Base-by-base conservation (phyloP, 257 asterid species). In the Oldenlandia corymbosa region DNA sequence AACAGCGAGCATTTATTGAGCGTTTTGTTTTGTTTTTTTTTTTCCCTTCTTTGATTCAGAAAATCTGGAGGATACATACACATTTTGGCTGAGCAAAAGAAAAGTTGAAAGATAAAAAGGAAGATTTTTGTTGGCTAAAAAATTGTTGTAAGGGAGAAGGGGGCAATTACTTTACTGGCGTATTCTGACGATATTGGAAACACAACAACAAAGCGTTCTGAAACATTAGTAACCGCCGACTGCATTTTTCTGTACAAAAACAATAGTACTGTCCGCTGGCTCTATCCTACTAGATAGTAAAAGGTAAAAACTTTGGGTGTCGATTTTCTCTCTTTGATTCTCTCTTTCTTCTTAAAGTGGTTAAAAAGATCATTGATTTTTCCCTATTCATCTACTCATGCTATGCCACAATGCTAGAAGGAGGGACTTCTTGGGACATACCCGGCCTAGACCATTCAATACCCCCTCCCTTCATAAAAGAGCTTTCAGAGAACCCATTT, bases 111-210 rank as follows among this genome's bases (percentile, higher is more conserved):
- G 18, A 47, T n/a, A 26, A 11, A 26, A 12, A 52, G 34, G 32
- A 0, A 42, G 46, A 54, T 45, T 36, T 31, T 45, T 30, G 55
- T 41, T 23, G 56, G 57, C 41, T n/a, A n/a, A 7, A 56, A 54
- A 46, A 24, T 63, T 27, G 62, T 53, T 20, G 37, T 18, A 55
- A 59, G n/a, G n/a, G n/a, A n/a, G n/a, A n/a, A n/a, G n/a, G n/a
- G n/a, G 47, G 59, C 65, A 72, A 60, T 72, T 55, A 66, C 51
- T 51, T 32, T 52, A 21, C 54, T 68, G 52, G 68, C 62, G 50
- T n/a, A n/a, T 26, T 30, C 47, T 20, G 76, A 59, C 32, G 20
- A 32, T 60, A 58, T 66, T 54, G 69, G 73, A 42, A 72, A 72
- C n/a, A 57, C 62, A 57, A 46, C 32, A 34, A 58, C 67, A 72